Evolutionary conservation across 768 basidiomycete genomes (phyloP).

Genomic region (Rhodosporidiobolus odoratus): DNA sequence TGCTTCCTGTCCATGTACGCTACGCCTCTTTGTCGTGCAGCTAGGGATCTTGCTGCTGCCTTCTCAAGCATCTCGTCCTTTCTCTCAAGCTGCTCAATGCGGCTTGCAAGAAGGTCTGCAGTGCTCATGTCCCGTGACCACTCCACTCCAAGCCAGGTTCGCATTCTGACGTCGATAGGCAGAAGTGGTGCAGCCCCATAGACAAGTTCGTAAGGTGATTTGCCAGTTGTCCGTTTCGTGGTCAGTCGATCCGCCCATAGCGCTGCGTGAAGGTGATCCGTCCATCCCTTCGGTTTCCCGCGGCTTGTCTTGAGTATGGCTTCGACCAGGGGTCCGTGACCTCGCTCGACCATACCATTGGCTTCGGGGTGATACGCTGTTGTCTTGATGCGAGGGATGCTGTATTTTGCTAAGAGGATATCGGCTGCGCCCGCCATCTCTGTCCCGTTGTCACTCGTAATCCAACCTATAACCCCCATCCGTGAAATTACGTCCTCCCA

Average conservation of each 20-base stretch:
- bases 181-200: not conserved
- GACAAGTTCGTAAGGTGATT: not conserved
- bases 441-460: not conserved
- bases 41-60: too few species aligned
- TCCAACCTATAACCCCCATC: too few species aligned
- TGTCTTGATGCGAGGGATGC: not conserved
- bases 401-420: not conserved
- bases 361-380: not conserved
- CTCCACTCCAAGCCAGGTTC: too few species aligned
- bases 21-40: too few species aligned
- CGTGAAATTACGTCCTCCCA: too few species aligned
- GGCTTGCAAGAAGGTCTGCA: too few species aligned
- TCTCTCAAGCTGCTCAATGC: too few species aligned
- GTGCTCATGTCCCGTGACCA: too few species aligned
- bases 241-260: not conserved
- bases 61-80: too few species aligned
- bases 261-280: not conserved
- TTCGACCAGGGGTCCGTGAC: not conserved
- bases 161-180: too few species aligned
- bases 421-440: not conserved
- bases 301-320: not conserved
- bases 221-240: not conserved
- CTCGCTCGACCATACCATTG: not conserved
- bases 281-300: not conserved
- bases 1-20: too few species aligned